These are phyloP conservation scores for Claviceps fusiformis DNA, from an alignment of 2,329 filamentous ascomycete genomes.

Conservation along the genomic window DNA sequence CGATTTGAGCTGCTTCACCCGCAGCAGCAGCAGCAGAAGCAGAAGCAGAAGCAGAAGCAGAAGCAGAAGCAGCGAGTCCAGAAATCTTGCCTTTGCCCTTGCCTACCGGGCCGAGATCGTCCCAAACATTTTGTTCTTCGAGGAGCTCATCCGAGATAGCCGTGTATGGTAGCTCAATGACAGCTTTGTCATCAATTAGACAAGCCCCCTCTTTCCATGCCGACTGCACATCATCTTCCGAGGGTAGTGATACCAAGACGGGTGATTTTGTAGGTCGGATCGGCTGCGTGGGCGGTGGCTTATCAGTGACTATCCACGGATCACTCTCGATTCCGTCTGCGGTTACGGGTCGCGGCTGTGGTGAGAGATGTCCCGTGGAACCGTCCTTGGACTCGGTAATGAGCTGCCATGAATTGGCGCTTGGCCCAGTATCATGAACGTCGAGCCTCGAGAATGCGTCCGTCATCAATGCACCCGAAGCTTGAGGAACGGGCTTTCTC, in stretches of 20 bases:
- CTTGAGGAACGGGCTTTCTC: constrained; percentile 22
- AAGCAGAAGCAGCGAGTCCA: constrained; percentile 6
- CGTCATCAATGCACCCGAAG: constrained; percentile 13
- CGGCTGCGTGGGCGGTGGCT: constrained; percentile 16
- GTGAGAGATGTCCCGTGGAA: constrained; percentile 3
- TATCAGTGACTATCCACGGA: constrained; percentile 13
- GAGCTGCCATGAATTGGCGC: constrained; percentile 22
- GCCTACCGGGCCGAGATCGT: constrained; percentile 26
- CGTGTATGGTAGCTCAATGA: constrained; percentile 10
- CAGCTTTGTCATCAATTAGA: constrained; percentile 14
- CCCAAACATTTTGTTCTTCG: constrained; percentile 34
- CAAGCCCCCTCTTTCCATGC: constrained; percentile 26
- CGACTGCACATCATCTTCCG: constrained; percentile 21
- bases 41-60: constrained; percentile 6
- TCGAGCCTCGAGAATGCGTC: constrained; percentile 28
- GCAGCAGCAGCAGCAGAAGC: constrained; percentile 6
- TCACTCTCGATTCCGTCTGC: constrained; percentile 16
- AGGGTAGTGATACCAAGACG: constrained; percentile 22
- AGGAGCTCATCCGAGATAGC: constrained; percentile 20
- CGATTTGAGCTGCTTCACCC: constrained; percentile 13
- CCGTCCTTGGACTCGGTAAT: constrained; percentile 12
- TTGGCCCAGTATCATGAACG: constrained; percentile 26
- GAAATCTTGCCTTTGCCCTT: constrained; percentile 29
- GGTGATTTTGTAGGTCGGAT: constrained; percentile 16
- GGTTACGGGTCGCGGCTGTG: constrained; percentile 8